Evolutionary conservation across 1,284 basidiomycete genomes (phyloP).

Genomic region (Pterulicium gracile): DNA sequence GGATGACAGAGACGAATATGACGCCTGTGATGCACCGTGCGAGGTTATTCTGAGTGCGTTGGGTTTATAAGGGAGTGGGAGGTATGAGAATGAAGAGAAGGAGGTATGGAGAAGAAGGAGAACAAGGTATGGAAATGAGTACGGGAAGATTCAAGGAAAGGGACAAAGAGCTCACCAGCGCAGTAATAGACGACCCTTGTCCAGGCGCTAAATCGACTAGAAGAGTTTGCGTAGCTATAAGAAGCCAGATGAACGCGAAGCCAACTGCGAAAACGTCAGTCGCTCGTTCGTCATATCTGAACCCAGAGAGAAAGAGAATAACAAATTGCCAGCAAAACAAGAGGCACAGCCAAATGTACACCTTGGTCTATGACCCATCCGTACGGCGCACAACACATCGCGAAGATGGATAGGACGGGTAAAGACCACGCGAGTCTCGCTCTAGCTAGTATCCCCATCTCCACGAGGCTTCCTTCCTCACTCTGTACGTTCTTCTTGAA

Average conservation of each 20-base stretch:
- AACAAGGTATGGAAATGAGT: too few species aligned
- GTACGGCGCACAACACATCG: slow-evolving; percentile 37
- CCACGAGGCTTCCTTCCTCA: slow-evolving; percentile 13
- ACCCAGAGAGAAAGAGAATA: slow-evolving; percentile 17
- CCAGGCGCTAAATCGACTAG: slow-evolving; percentile 51
- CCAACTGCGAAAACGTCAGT: slow-evolving; percentile 35
- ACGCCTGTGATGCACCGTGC: background rate
- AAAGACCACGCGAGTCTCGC: slow-evolving; percentile 29
- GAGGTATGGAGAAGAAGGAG: background rate
- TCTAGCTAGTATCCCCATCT: slow-evolving; percentile 15
- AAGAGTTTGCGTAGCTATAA: slow-evolving; percentile 44
- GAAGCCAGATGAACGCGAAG: slow-evolving; percentile 24
- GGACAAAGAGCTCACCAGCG: slow-evolving; percentile 38
- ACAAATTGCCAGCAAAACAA: slow-evolving; percentile 49
- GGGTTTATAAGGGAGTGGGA: background rate
- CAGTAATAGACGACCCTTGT: slow-evolving; percentile 53
- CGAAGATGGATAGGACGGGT: slow-evolving; percentile 27
- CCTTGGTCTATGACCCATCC: slow-evolving; percentile 50
- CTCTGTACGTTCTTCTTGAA: slow-evolving; percentile 34
- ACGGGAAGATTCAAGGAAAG: too few species aligned
- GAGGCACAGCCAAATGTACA: slow-evolving; percentile 41
- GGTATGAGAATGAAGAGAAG: background rate
- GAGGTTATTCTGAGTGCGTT: background rate
- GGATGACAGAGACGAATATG: slow-evolving; percentile 1
- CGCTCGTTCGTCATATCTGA: slow-evolving; percentile 7